Conservation (phyloP, 176 grass and related monocot genomes). For the Dactylis glomerata region DNA sequence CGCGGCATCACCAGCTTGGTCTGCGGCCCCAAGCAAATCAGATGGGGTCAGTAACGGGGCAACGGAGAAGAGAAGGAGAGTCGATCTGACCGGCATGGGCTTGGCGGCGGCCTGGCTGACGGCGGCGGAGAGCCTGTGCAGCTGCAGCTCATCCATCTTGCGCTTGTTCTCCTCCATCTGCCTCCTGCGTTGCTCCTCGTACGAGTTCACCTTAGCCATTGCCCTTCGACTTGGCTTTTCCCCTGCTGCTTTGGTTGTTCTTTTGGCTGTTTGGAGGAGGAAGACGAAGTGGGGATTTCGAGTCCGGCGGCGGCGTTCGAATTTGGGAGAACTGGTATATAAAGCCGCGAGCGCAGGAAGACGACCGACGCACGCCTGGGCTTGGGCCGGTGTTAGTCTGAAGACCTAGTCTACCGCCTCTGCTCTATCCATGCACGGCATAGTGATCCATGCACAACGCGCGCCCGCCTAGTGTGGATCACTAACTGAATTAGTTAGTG, state of each 20-base stretch:
- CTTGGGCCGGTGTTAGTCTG: too few species aligned
- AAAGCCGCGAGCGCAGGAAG: not conserved
- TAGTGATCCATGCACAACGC: too few species aligned
- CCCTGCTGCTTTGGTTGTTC: not conserved
- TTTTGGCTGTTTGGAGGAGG: not conserved
- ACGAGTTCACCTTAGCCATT: slow-evolving; percentile 27
- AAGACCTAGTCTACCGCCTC: too few species aligned
- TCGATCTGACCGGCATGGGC: slow-evolving; percentile 39
- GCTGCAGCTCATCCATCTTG: not conserved
- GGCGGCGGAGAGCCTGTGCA: slow-evolving; percentile 19
- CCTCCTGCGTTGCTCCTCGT: slow-evolving; percentile 8
- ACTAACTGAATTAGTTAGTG: too few species aligned
- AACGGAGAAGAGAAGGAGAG: not conserved
- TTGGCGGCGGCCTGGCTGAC: slow-evolving; percentile 53
- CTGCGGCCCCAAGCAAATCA: slow-evolving; percentile 7
- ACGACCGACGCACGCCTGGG: not conserved
- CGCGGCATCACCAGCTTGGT: slow-evolving; percentile 41
- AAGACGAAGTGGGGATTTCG: not conserved
- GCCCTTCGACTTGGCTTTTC: not conserved
- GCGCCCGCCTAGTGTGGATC: too few species aligned
- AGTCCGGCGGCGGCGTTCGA: not conserved
- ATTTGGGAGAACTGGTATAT: not conserved
- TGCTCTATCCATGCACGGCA: too few species aligned
- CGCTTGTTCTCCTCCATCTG: not conserved
- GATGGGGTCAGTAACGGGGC: not conserved